These are phyloP conservation scores for Steccherinum ochraceum DNA, from an alignment of 768 basidiomycete genomes.

Conservation along the genomic window DNA sequence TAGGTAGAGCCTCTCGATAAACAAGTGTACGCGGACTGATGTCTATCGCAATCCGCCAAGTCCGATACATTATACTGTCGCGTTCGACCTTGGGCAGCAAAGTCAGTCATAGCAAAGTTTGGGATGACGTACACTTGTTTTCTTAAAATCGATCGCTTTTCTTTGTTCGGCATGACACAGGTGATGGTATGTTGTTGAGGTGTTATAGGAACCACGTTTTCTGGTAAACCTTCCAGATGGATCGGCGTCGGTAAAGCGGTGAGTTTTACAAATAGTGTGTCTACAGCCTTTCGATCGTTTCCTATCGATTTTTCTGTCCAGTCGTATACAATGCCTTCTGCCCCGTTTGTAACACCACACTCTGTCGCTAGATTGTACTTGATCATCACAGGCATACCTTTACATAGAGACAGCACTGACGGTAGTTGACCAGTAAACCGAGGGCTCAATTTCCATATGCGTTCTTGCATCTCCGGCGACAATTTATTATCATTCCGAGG, in stretches of 20 bases:
- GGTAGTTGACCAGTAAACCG: constrained; percentile 10
- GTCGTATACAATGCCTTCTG: constrained; percentile 15
- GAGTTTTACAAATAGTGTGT: constrained; percentile 18
- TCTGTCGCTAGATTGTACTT: constrained; percentile 17
- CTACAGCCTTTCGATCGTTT: constrained; percentile 5
- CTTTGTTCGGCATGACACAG: constrained; percentile 11
- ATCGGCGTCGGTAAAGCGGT: constrained; percentile 5
- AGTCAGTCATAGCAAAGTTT: constrained; percentile 24
- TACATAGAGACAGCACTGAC: constrained; percentile 10
- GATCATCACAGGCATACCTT: constrained; percentile 15
- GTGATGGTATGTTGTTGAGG: constrained; percentile 1
- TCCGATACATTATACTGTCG: constrained; percentile 12
- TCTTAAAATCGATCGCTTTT: constrained; percentile 3
- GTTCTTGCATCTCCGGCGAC: constrained; percentile 7
- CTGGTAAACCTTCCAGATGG: constrained; percentile 13
- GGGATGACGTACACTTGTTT: constrained; percentile 13
- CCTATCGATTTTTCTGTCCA: constrained; percentile 6
- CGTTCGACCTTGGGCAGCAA: constrained; percentile 17
- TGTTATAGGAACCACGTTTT: constrained; percentile 18
- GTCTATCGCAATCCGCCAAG: constrained; percentile 10
- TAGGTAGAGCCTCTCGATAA: constrained; percentile 13
- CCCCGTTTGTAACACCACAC: constrained; percentile 19
- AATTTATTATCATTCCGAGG: neutral
- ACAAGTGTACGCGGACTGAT: constrained; percentile 18
- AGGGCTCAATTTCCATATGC: constrained; percentile 18